A percentile compares a stretch with the other conserved stretches of the same genome.
These are phyloP conservation scores for Aspergillus baeticus DNA, from an alignment of 495 filamentous ascomycete species.

Conservation along the genomic window DNA sequence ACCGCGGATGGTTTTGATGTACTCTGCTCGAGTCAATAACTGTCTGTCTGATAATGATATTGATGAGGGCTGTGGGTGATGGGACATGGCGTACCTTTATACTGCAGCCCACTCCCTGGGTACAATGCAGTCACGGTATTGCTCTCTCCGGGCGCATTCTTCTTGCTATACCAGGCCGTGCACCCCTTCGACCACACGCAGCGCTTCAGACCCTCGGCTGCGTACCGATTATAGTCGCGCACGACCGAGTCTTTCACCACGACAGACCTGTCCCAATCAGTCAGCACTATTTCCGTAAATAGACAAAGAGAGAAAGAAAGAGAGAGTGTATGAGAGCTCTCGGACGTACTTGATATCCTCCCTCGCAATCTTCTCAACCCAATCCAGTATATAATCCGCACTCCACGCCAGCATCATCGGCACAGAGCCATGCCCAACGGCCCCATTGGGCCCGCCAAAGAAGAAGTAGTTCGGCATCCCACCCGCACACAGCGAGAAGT, in stretches of 20 bases:
- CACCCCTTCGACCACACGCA: constrained; percentile 45
- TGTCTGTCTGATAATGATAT: not conserved
- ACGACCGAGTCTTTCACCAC: constrained; percentile 34
- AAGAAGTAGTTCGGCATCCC: constrained; percentile 39
- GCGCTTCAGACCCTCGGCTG: constrained; percentile 35
- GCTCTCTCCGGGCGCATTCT: constrained; percentile 26
- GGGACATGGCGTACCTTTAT: constrained; percentile 29
- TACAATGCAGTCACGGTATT: constrained; percentile 40
- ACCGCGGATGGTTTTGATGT: constrained; percentile 16
- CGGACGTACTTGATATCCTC: constrained; percentile 42
- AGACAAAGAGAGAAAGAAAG: not conserved
- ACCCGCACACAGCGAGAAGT: constrained; percentile 22
- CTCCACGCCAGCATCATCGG: constrained; percentile 20
- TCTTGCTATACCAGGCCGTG: constrained; percentile 43
- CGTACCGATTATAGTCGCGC: constrained; percentile 37
- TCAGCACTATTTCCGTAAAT: too few relatives aligned
- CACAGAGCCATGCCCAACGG: constrained; percentile 34
- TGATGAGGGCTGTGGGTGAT: not conserved
- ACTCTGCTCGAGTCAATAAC: not conserved
- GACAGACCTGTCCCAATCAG: constrained; percentile 19
- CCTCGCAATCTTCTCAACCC: constrained; percentile 39
- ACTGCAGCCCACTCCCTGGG: constrained; percentile 43
- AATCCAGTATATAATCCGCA: constrained; percentile 42
- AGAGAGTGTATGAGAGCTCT: too few relatives aligned
- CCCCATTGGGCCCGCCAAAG: constrained; percentile 36